Evolutionary conservation across 345 rosid species (phyloP), one percentile per base, ranked within the genome.

Genomic region (Heritiera fomes): DNA sequence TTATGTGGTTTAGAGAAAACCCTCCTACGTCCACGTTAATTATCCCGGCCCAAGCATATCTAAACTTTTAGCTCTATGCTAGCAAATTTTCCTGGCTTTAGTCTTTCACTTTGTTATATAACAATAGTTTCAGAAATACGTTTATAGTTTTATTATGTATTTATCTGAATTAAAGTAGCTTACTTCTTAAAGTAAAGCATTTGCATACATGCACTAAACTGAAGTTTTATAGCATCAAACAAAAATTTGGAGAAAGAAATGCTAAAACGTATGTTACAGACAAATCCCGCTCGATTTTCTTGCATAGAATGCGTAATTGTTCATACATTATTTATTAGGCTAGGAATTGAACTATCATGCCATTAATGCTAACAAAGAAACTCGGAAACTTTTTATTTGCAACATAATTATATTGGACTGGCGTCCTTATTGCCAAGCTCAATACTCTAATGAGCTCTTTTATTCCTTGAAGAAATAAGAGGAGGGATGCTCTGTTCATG

Each of bases 401-500:
- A 18, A 41, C 18, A n/a, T n/a, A 17, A 41, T 41, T 66, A 30
- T 40, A 8, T 41, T 40, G 20, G 7, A 60, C 8, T 28, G 30
- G 17, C 9, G 13, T 30, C 66, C 38, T 45, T 45, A 7, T 45
- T 8, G 47, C 47, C 47, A 2, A 45, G 47, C 10, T 45, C 53
- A 34, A 34, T 34, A 62, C 13, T 5, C 30, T 56, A 56, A 2
- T n/a, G 41, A 63, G 17, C 13, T 45, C 2, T 3, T 47, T 47
- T 23, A 7, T 18, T 45, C 28, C 14, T 18, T 18, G 6, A 4
- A 45, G 28, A 15, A 4, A 18, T 9, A 11, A 79, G 66, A 3
- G 84, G 83, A 3, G 93, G 94, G 5, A 90, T 81, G 15, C 93
- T 90, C 75, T 92, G 97, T 52, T 90, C 97, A 64, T 89, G 82